Percentiles rank a stretch among this genome's conserved stretches.
Conservation (phyloP, 1,284 basidiomycete species). For the Phenoliferia sp. region DNA sequence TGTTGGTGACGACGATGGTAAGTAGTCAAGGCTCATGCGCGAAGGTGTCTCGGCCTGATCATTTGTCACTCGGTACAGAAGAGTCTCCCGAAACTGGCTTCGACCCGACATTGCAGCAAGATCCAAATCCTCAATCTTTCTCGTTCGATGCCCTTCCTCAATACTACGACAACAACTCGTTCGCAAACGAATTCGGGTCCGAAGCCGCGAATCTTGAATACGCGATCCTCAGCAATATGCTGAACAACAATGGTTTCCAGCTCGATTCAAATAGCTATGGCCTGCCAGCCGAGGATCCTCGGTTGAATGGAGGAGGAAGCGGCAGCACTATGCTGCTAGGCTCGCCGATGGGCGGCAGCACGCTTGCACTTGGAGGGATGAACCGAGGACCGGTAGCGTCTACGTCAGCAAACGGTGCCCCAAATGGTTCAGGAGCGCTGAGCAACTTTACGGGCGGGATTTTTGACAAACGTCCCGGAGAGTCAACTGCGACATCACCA, state of each 20-base stretch:
- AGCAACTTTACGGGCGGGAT: not conserved
- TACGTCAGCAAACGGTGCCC: not conserved
- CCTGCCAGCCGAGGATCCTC: not conserved
- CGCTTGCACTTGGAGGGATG: not conserved
- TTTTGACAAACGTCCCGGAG: not conserved
- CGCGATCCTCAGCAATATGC: constrained; percentile 83
- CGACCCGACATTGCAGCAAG: not conserved
- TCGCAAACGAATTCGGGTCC: constrained; percentile 57
- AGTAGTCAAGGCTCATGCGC: no score
- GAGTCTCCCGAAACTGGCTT: not conserved
- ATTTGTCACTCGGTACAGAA: not conserved
- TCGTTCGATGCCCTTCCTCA: constrained; percentile 6
- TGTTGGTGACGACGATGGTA: not conserved
- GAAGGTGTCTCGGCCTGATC: not conserved
- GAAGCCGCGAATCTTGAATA: constrained; percentile 87
- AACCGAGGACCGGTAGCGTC: not conserved
- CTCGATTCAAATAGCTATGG: constrained; percentile 6
- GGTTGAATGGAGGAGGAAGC: not conserved
- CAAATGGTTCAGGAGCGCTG: not conserved
- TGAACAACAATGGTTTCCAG: constrained; percentile 56
- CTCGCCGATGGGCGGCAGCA: not conserved
- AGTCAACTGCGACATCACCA: not conserved
- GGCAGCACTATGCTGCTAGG: not conserved
- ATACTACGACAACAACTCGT: constrained; percentile 7
- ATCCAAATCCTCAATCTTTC: constrained; percentile 1